Evolutionary conservation across 2,329 filamentous ascomycete species (phyloP).

Genomic region (Xylariaceae sp.): DNA sequence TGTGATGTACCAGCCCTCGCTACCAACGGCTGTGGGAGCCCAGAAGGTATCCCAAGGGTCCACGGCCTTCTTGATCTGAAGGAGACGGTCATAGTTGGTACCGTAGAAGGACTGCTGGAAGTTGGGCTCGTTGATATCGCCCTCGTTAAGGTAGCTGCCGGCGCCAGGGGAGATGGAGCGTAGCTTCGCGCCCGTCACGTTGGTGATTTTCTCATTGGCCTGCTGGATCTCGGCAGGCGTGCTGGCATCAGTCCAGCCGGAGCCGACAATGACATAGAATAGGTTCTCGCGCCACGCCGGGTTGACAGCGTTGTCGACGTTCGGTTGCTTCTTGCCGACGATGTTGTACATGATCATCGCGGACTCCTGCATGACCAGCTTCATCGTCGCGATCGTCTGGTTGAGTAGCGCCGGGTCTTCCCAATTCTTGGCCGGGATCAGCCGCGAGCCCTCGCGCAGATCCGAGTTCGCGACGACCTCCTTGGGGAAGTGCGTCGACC

Average conservation of each 20-base stretch:
- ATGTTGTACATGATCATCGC: slow-evolving; percentile 41
- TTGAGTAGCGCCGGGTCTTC: slow-evolving; percentile 36
- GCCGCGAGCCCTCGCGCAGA: slow-evolving; percentile 45
- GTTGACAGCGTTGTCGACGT: slow-evolving; percentile 34
- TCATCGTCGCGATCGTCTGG: slow-evolving; percentile 2
- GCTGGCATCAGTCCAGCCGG: slow-evolving; percentile 30
- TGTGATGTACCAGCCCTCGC: slow-evolving; percentile 33
- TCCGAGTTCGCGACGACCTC: slow-evolving; percentile 40
- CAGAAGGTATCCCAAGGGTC: slow-evolving; percentile 36
- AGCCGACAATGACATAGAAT: slow-evolving; percentile 43
- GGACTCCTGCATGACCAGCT: slow-evolving; percentile 27
- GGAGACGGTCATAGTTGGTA: slow-evolving; percentile 31
- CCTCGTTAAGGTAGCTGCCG: slow-evolving; percentile 36
- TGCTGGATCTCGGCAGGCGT: slow-evolving; percentile 30
- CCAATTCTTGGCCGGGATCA: slow-evolving; percentile 49
- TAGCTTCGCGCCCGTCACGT: slow-evolving; percentile 39
- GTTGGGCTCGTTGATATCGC: slow-evolving; percentile 34
- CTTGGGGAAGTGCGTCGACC: slow-evolving; percentile 47
- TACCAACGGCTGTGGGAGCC: slow-evolving; percentile 36
- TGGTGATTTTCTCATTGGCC: slow-evolving; percentile 35
- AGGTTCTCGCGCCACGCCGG: slow-evolving; percentile 53
- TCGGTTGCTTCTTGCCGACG: slow-evolving; percentile 3
- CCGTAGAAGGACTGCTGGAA: slow-evolving; percentile 36
- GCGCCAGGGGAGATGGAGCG: slow-evolving; percentile 33
- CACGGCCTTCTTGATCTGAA: slow-evolving; percentile 32